Evolutionary conservation across 352 stramenopile genomes (phyloP), one percentile per base, ranked within the genome.

Genomic region (Porosira glacialis): DNA sequence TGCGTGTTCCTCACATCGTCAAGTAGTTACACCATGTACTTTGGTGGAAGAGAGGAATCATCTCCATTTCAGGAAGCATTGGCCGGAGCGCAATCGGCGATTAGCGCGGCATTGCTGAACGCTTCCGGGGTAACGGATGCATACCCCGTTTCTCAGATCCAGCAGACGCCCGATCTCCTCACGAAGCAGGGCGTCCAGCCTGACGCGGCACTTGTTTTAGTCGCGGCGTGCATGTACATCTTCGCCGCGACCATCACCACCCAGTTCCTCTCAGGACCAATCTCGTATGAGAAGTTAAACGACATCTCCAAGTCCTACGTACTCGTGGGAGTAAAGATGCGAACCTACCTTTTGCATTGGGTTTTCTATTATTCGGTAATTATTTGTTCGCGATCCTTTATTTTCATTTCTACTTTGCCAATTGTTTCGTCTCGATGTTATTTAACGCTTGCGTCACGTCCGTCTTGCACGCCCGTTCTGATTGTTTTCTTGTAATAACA

Each of bases 291-390:
- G 33, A 7, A 39, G 7, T 13, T 39, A 7, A 39, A 39, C 15
- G 33, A 15, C 7, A 39, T 39, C 15, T 39, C 33, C 7, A 39
- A 39, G 15, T 39, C 33, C 7, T 39, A 39, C 15, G 7, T 39
- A 15, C 7, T 15, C 7, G 33, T 39, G 33, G 33, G 33, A 39
- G 33, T 39, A 39, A 39, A 39, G 38, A 43, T 77, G 35, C 21
- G 59, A 33, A 71, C 59, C 17, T 77, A 77, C 36, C 52, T 77
- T 7, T 67, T 60, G 26, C 59, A 71, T 19, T 77, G 67, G 67
- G 26, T 67, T 48, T 1, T 30, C 17, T 77, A 77, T 45, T 58
- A 59, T 44, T 28, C 59, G 13, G 19, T 77, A 21, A 66, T 60
- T n/a, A n/a, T n/a, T n/a, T n/a, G n/a, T n/a, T n/a, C n/a, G n/a